phyloP scores from a whole-genome alignment of 1,284 basidiomycete genomes.

The Puccinia sorghi region DNA sequence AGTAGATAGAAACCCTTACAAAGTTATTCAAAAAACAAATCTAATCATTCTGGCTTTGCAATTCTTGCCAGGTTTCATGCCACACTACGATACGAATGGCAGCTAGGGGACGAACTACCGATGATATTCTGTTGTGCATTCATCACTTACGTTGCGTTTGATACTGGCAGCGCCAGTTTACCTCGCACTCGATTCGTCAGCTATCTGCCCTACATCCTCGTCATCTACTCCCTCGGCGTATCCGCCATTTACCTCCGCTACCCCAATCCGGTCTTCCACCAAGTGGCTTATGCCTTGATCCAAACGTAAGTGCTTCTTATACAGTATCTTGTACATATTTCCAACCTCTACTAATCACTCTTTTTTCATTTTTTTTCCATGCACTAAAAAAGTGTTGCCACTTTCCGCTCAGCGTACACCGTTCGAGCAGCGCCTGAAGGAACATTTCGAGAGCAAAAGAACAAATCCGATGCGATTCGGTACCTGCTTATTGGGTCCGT shows the following conservation, averaged over 20 bases:
- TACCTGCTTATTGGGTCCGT: constrained; percentile 52
- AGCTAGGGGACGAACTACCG: constrained; percentile 58
- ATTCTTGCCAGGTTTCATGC: constrained; percentile 55
- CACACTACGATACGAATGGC: constrained; percentile 56
- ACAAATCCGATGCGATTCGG: constrained; percentile 40
- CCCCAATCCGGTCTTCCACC: constrained; percentile 64
- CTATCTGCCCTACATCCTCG: constrained; percentile 51
- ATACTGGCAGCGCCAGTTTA: constrained; percentile 52
- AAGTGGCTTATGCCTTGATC: constrained; percentile 62
- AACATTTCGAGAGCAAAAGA: constrained; percentile 24
- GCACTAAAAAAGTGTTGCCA: constrained; percentile 53
- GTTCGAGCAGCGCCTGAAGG: constrained; percentile 51
- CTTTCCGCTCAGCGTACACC: constrained; percentile 40
- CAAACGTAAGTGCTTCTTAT: constrained; percentile 55
- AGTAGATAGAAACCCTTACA: background rate
- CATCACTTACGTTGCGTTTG: constrained; percentile 55
- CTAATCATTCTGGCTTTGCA: too few species aligned
- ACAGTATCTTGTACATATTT: constrained; percentile 21
- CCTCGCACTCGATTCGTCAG: constrained; percentile 48
- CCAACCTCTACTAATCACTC: background rate
- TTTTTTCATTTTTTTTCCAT: constrained; percentile 51
- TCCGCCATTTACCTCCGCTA: constrained; percentile 56
- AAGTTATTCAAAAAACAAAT: too few species aligned
- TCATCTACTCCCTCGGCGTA: constrained; percentile 51
- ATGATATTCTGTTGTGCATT: constrained; percentile 57